Percentiles rank a stretch among this genome's conserved stretches.
Conservation (phyloP, 2,329 filamentous ascomycete species). For the Talaromyces albobiverticillius region DNA sequence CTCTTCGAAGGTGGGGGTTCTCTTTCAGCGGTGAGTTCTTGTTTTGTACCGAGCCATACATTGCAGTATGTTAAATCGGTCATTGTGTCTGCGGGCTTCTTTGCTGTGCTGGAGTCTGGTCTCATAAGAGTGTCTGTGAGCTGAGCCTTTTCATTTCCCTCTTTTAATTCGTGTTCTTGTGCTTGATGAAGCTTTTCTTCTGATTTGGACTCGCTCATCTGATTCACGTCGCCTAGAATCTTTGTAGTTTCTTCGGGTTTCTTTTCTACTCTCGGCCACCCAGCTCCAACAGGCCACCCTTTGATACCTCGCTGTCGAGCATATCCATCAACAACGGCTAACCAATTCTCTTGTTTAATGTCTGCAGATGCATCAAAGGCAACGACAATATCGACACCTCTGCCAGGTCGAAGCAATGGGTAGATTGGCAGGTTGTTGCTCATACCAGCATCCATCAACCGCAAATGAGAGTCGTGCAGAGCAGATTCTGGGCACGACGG, state of each 20-base stretch:
- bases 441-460: slow-evolving; percentile 97
- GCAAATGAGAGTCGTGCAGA: slow-evolving; percentile 67
- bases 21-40: slow-evolving; percentile 62
- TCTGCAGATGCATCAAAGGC: slow-evolving; percentile 95
- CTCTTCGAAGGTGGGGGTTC: slow-evolving; percentile 55
- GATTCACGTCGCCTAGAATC: slow-evolving; percentile 67
- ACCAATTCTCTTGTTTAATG: slow-evolving; percentile 90
- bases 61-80: slow-evolving; percentile 81
- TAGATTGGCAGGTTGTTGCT: slow-evolving; percentile 97
- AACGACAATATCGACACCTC: slow-evolving; percentile 84
- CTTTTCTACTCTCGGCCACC: slow-evolving; percentile 72
- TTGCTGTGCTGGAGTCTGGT: slow-evolving; percentile 23
- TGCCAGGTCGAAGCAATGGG: slow-evolving; percentile 80
- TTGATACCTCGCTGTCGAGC: slow-evolving; percentile 84
- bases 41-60: slow-evolving; percentile 84
- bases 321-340: slow-evolving; percentile 90
- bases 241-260: slow-evolving; percentile 58
- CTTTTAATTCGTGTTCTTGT: slow-evolving; percentile 20
- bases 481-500: slow-evolving; percentile 75
- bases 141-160: background rate
- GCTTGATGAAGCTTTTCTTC: slow-evolving; percentile 63
- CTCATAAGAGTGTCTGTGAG: slow-evolving; percentile 18
- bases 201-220: slow-evolving; percentile 58
- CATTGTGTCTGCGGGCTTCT: slow-evolving; percentile 13
- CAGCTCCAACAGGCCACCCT: slow-evolving; percentile 92